Percentiles rank a stretch among this genome's conserved stretches.
Conservation (phyloP, 352 stramenopile species). For the Phytopythium montanum region DNA sequence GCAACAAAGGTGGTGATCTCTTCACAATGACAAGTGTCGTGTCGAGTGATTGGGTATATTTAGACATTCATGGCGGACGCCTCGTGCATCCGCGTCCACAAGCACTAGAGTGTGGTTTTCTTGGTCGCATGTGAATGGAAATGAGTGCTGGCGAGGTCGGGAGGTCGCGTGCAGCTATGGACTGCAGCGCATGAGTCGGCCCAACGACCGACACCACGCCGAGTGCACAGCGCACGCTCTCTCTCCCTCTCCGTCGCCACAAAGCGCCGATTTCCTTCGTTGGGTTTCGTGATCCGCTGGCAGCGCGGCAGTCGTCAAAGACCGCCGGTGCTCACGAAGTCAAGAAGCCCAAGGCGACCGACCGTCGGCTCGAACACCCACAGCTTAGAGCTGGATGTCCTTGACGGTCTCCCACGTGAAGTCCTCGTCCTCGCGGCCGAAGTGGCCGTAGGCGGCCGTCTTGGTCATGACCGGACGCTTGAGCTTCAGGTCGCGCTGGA, state of each 20-base stretch:
- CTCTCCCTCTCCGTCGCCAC: not conserved
- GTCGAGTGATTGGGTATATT: conserved; percentile 3
- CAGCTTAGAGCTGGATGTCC: conserved; percentile 75
- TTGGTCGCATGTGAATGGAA: conserved; percentile 9
- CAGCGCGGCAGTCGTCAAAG: not conserved
- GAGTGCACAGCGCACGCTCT: conserved; percentile 6
- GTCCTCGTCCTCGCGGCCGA: conserved; percentile 96
- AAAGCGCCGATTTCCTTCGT: conserved; percentile 8
- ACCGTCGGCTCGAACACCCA: not conserved
- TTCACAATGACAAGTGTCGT: too few relatives aligned
- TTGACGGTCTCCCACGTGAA: conserved; percentile 99
- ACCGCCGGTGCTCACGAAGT: not conserved
- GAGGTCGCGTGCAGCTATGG: conserved; percentile 1
- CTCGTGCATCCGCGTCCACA: not conserved
- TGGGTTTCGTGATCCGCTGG: conserved; percentile 8
- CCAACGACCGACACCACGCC: not conserved
- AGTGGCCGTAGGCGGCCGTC: conserved; percentile 99
- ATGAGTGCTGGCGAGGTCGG: conserved; percentile 3
- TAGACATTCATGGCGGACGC: not conserved
- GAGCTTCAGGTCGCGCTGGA: conserved; percentile 98
- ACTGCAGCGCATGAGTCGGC: not conserved
- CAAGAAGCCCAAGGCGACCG: conserved; percentile 7
- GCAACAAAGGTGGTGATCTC: not conserved
- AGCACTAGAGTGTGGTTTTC: not conserved
- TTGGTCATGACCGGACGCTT: conserved; percentile 98